Conservation (phyloP, 176 grass and related monocot genomes). For the Microstegium vimineum region DNA sequence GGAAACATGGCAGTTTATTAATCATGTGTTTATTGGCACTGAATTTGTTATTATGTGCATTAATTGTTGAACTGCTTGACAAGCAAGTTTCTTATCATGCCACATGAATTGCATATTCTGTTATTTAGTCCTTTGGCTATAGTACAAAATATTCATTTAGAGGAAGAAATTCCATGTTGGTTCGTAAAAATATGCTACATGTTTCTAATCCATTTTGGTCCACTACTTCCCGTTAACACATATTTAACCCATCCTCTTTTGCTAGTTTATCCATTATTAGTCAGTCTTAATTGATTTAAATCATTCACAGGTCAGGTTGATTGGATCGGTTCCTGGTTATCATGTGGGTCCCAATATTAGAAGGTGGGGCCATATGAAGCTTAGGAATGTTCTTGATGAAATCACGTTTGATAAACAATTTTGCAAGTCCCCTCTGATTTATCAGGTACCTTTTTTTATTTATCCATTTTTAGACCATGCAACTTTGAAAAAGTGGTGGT, state of each 20-base stretch:
- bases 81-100: not conserved
- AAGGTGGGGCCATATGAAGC: constrained; percentile 95
- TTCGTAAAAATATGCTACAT: not conserved
- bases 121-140: constrained; percentile 1
- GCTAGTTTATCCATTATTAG: not conserved
- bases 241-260: not conserved
- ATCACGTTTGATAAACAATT: constrained; percentile 76
- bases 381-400: constrained; percentile 73
- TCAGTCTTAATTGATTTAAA: constrained; percentile 5
- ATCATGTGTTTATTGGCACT: not conserved
- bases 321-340: constrained; percentile 91
- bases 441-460: constrained; percentile 53
- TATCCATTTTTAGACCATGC: constrained; percentile 20
- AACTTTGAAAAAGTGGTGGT: not conserved
- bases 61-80: not conserved
- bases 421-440: constrained; percentile 82
- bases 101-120: not conserved
- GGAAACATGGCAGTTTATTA: not conserved
- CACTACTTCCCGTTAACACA: not conserved
- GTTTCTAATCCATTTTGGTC: not conserved
- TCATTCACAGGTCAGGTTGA: constrained; percentile 69
- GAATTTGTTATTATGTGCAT: not conserved
- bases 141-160: not conserved
- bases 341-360: constrained; percentile 70
- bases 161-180: not conserved